Conservation (phyloP, 805 yeast species). For the Saccharomycopsis amapae region DNA sequence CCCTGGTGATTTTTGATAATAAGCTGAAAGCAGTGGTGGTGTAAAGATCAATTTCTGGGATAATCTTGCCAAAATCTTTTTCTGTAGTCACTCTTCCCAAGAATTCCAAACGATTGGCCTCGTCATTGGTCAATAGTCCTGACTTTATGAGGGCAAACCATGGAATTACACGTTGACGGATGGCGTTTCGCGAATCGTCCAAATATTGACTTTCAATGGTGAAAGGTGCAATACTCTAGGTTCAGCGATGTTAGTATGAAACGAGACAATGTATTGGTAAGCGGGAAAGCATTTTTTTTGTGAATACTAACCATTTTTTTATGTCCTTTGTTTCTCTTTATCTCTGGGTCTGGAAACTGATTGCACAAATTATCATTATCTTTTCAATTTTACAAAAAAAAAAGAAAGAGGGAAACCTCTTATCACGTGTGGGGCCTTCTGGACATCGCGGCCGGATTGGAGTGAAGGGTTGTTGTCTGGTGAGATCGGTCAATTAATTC, state of each 20-base stretch:
- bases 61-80: conserved; percentile 36
- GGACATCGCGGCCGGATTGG: too few relatives aligned
- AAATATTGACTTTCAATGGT: conserved; percentile 57
- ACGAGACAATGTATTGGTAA: neutral
- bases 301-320: neutral
- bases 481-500: too few relatives aligned
- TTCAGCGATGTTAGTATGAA: too few relatives aligned
- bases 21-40: conserved; percentile 48
- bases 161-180: conserved; percentile 75
- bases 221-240: conserved; percentile 12
- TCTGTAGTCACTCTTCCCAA: conserved; percentile 33
- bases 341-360: too few relatives aligned
- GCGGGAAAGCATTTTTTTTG: too few relatives aligned
- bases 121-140: conserved; percentile 55
- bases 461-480: too few relatives aligned
- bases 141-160: conserved; percentile 89
- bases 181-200: conserved; percentile 55
- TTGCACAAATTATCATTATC: too few relatives aligned
- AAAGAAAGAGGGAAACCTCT: too few relatives aligned
- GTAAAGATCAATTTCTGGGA: conserved; percentile 42
- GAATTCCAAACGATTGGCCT: conserved; percentile 45
- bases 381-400: too few relatives aligned
- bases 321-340: too few relatives aligned
- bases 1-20: conserved; percentile 46
- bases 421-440: too few relatives aligned